Evolutionary conservation across 2,329 filamentous ascomycete species (phyloP), one percentile per base, ranked within the genome.

Genomic region (Alternaria panax): DNA sequence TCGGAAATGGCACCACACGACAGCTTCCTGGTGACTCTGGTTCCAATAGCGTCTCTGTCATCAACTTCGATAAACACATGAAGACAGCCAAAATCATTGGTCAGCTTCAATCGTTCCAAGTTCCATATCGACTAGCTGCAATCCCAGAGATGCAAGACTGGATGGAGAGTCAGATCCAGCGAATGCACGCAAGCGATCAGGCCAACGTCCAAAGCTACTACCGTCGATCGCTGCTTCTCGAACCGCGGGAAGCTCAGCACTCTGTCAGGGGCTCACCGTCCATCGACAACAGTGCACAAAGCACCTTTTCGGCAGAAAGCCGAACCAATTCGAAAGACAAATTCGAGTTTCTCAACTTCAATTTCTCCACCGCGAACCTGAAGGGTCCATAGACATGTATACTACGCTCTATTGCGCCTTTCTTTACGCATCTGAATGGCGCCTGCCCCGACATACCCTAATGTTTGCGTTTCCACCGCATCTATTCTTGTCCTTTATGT

Each of bases 31-130:
- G 75, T 57, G 80, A 64, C n/a, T 78, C 80, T 34, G 81, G 83
- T 7, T 82, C 83, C 14, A 87, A 91, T n/a, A 85, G 88, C 28
- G 85, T 92, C 70, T 88, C 88, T 0, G 92, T 98, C 30, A 92
- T 99, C 84, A 99, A 99, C 80, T 98, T 97, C 71, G 94, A 98
- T 83, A 98, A 98, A 81, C 93, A 98, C 76, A 91, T 89, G 70
- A 92, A 93, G 68, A 98, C 93, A 3, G 93, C 94, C 45, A 95
- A 93, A 79, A 96, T 98, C 74, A 96, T 99, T 70, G 92, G 92
- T 64, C 94, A 98, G 70, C 86, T 99, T 7, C 95, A 99, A 77
- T 90, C 93, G 18, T 98, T 98, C 82, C 95, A 99, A 79, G 92
- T 97, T 20, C 92, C 93, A 0, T 98, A 98, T 77, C 87, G 90